Conservation (phyloP, 2,329 filamentous ascomycete genomes). For the Xylaria sp. region DNA sequence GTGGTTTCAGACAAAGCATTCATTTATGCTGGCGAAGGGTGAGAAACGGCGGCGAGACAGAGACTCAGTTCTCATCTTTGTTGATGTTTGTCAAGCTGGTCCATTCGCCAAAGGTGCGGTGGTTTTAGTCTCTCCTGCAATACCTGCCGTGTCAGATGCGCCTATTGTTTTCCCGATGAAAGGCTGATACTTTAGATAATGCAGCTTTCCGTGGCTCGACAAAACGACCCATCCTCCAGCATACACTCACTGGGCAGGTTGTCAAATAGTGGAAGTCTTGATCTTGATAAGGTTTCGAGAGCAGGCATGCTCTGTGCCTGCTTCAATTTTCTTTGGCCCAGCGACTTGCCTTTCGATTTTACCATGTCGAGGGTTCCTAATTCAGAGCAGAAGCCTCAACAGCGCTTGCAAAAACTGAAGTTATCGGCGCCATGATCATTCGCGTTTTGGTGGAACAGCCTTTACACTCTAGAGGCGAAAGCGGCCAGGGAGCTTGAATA, state of each 20-base stretch:
- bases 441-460: not conserved
- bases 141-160: not conserved
- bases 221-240: too few relatives aligned
- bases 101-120: not conserved
- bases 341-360: not conserved
- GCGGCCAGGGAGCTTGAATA: not conserved
- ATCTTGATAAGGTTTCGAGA: not conserved
- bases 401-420: not conserved
- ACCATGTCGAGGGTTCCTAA: not conserved
- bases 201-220: not conserved
- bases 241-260: not conserved
- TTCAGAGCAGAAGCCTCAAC: not conserved
- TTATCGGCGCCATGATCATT: not conserved
- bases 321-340: not conserved
- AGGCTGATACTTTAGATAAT: not conserved
- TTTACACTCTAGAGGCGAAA: not conserved
- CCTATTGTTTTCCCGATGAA: not conserved
- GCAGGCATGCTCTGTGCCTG: not conserved
- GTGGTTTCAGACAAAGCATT: conserved; percentile 28
- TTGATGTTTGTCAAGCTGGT: not conserved
- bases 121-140: not conserved
- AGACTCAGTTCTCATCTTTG: conserved; percentile 15
- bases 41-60: conserved; percentile 32
- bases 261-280: not conserved
- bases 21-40: conserved; percentile 1